phyloP scores from a whole-genome alignment of 2,329 filamentous ascomycete genomes.

The Fusarium compactum region DNA sequence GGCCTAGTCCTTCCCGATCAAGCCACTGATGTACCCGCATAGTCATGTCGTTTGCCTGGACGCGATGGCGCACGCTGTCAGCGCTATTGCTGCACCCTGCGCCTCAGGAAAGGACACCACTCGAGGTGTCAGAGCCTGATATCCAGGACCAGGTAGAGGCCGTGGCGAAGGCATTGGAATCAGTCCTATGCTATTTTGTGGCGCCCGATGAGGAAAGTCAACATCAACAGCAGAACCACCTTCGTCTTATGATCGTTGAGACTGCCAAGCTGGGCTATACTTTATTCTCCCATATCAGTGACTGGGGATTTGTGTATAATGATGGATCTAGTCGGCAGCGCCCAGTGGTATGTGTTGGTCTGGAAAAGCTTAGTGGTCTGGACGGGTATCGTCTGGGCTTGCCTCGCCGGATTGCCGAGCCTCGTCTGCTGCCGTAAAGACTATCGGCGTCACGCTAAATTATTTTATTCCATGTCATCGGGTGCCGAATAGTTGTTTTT shows the following conservation, averaged over 20 bases:
- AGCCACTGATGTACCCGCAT: background rate
- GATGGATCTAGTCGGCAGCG: background rate
- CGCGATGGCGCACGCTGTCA: slow-evolving; percentile 57
- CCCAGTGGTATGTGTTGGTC: slow-evolving; percentile 47
- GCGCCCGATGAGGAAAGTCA: slow-evolving; percentile 49
- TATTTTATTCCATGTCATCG: too few relatives aligned
- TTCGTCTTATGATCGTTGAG: slow-evolving; percentile 55
- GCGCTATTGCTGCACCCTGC: slow-evolving; percentile 56
- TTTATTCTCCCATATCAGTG: slow-evolving; percentile 58
- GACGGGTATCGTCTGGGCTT: slow-evolving; percentile 42
- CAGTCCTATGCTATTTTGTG: slow-evolving; percentile 52
- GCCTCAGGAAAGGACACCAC: slow-evolving; percentile 52
- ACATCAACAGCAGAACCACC: slow-evolving; percentile 45
- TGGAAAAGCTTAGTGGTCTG: slow-evolving; percentile 45
- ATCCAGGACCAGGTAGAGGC: slow-evolving; percentile 48
- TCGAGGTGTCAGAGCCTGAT: slow-evolving; percentile 44
- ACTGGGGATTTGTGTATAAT: slow-evolving; percentile 51
- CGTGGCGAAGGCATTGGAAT: slow-evolving; percentile 51
- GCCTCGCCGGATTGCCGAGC: too few relatives aligned
- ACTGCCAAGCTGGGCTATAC: slow-evolving; percentile 57
- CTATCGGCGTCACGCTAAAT: too few relatives aligned
- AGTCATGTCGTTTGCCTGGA: slow-evolving; percentile 50
- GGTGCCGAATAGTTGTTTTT: too few relatives aligned
- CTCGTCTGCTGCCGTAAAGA: too few relatives aligned
- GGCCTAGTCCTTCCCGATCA: background rate